A percentile compares a stretch with the other conserved stretches of the same genome.
Evolutionary conservation across 176 grass and related monocot species (phyloP).

Genomic region (Puya raimondii): DNA sequence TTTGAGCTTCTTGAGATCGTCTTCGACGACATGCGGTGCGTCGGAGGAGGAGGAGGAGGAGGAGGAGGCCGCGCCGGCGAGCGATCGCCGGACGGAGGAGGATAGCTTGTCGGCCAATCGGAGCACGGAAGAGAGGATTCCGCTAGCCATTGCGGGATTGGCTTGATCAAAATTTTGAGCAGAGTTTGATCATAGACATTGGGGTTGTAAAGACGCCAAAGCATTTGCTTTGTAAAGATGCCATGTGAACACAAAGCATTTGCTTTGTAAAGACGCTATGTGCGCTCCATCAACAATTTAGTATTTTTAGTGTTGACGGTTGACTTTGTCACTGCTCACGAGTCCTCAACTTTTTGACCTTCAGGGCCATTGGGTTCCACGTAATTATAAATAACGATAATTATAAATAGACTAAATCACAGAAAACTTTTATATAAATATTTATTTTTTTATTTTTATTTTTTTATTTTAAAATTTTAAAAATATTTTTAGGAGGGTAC

Average conservation of each 20-base stretch:
- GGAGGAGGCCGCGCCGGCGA: not conserved
- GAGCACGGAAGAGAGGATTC: not conserved
- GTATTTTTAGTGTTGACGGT: too few species aligned
- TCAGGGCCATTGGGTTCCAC: too few species aligned
- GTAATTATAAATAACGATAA: too few species aligned
- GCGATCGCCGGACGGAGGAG: not conserved
- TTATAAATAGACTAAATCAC: too few species aligned
- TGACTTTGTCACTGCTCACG: too few species aligned
- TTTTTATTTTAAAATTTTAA: too few species aligned
- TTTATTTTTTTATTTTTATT: too few species aligned
- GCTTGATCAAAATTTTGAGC: not conserved
- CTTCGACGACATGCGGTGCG: not conserved
- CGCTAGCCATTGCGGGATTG: not conserved
- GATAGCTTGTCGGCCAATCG: not conserved
- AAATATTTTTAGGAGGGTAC: too few species aligned
- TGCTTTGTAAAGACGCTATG: not conserved
- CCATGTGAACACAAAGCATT: too few species aligned
- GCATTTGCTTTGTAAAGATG: not conserved
- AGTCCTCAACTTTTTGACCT: too few species aligned
- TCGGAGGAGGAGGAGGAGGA: too few species aligned
- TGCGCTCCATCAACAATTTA: not conserved
- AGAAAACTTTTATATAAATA: too few species aligned
- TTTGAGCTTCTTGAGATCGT: conserved; percentile 5
- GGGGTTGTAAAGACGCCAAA: not conserved
- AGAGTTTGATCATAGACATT: not conserved